phyloP scores from a whole-genome alignment of 257 asterid genomes.

The Ajuga chamaepitys region DNA sequence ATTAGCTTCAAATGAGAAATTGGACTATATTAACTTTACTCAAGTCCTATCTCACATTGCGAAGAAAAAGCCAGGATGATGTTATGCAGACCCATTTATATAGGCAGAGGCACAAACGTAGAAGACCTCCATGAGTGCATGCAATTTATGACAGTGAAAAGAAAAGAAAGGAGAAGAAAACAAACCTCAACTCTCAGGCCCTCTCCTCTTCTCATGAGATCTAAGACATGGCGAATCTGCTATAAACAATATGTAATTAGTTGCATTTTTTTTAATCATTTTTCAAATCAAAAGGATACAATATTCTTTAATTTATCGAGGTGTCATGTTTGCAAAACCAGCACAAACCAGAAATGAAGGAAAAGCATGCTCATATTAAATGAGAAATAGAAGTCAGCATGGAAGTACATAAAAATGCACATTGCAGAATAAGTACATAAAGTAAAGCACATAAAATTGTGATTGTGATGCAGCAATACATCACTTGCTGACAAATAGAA shows the following conservation, averaged over 20 bases:
- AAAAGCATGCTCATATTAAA: background rate
- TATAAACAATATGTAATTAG: conserved; percentile 6
- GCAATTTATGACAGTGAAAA: background rate
- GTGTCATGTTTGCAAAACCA: background rate
- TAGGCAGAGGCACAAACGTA: background rate
- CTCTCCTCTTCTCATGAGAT: conserved; percentile 93
- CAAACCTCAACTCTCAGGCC: conserved; percentile 84
- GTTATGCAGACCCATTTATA: background rate
- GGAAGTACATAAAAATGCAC: background rate
- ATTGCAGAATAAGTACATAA: too few relatives aligned
- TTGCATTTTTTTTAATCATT: background rate
- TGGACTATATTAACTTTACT: background rate
- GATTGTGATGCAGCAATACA: too few relatives aligned
- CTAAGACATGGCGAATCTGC: conserved; percentile 94
- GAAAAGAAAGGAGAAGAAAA: background rate
- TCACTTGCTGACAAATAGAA: background rate
- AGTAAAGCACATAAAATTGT: too few relatives aligned
- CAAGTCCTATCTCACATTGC: background rate
- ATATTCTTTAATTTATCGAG: background rate
- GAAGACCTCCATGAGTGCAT: background rate
- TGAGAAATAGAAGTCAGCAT: background rate
- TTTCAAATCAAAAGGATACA: background rate
- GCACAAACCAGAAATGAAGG: background rate
- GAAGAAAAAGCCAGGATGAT: background rate
- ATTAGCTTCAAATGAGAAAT: background rate